These are phyloP conservation scores for Boletus bicolor DNA, from an alignment of 768 basidiomycete genomes.

Conservation along the genomic window DNA sequence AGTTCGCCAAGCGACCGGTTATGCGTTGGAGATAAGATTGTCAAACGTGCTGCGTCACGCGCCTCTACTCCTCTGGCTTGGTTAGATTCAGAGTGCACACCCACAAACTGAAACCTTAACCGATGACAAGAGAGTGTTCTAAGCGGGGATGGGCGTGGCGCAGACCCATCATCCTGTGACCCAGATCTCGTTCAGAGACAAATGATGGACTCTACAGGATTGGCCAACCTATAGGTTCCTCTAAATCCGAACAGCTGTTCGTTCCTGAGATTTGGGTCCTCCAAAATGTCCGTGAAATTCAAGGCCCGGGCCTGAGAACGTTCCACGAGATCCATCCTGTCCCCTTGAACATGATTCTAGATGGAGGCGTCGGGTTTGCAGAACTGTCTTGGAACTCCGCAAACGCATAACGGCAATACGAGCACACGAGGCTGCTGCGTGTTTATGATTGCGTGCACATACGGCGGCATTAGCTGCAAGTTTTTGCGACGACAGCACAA, in stretches of 20 bases:
- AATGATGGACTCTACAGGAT: slow-evolving; percentile 20
- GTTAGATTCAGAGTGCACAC: slow-evolving; percentile 11
- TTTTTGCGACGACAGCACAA: slow-evolving; percentile 3
- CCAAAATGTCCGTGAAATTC: background rate
- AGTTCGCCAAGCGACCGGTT: slow-evolving; percentile 14
- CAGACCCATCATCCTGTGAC: slow-evolving; percentile 16
- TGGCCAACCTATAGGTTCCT: slow-evolving; percentile 11
- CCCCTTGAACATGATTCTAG: slow-evolving; percentile 4
- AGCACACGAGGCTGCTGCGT: slow-evolving; percentile 25
- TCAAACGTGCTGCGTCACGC: slow-evolving; percentile 16
- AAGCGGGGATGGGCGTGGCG: slow-evolving; percentile 2
- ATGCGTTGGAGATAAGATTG: slow-evolving; percentile 18
- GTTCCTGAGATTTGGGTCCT: slow-evolving; percentile 10
- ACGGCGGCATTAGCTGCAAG: slow-evolving; percentile 14
- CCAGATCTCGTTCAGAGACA: slow-evolving; percentile 17
- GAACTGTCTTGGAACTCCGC: slow-evolving; percentile 18
- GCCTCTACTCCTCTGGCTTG: slow-evolving; percentile 16
- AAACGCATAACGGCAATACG: slow-evolving; percentile 19
- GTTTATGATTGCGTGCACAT: slow-evolving; percentile 12
- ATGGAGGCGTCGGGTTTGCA: background rate
- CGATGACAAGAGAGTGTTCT: slow-evolving; percentile 3
- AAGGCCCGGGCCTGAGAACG: slow-evolving; percentile 11
- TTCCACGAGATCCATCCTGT: slow-evolving; percentile 4
- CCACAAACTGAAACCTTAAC: slow-evolving; percentile 16
- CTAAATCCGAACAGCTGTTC: slow-evolving; percentile 11